These are phyloP conservation scores for Paracorniculantispora psalliotae DNA, from an alignment of 2,329 filamentous ascomycete species.

Conservation along the genomic window DNA sequence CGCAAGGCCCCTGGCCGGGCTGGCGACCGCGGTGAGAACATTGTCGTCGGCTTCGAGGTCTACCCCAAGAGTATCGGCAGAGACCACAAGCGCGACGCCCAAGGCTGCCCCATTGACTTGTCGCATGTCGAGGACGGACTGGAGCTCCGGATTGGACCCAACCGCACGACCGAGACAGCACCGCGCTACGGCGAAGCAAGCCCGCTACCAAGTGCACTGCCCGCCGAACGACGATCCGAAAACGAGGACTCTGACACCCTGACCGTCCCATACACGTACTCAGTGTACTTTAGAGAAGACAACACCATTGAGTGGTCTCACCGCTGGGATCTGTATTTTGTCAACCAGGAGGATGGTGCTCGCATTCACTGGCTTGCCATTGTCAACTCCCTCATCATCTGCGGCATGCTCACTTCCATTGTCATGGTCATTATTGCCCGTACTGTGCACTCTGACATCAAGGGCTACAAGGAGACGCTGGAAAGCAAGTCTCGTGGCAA, in stretches of 20 bases:
- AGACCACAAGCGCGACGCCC: slow-evolving; percentile 51
- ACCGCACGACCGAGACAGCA: slow-evolving; percentile 46
- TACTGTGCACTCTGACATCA: slow-evolving; percentile 75
- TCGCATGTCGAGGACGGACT: slow-evolving; percentile 59
- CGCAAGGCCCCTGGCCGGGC: slow-evolving; percentile 64
- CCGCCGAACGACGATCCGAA: slow-evolving; percentile 45
- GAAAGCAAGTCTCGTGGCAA: slow-evolving; percentile 62
- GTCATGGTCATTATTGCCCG: slow-evolving; percentile 77
- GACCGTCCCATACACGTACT: slow-evolving; percentile 80
- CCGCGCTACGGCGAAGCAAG: slow-evolving; percentile 44
- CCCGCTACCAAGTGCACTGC: slow-evolving; percentile 57
- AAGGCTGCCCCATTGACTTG: slow-evolving; percentile 64
- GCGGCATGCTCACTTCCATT: slow-evolving; percentile 69
- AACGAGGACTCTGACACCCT: slow-evolving; percentile 61
- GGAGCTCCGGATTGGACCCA: slow-evolving; percentile 62
- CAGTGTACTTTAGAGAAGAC: slow-evolving; percentile 84
- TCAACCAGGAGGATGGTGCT: slow-evolving; percentile 75
- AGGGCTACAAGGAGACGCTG: slow-evolving; percentile 61
- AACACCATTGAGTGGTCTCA: slow-evolving; percentile 74
- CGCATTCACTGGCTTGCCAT: slow-evolving; percentile 87
- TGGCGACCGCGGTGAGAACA: slow-evolving; percentile 66
- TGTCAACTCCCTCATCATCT: slow-evolving; percentile 80
- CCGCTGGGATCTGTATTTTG: slow-evolving; percentile 86
- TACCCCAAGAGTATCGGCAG: slow-evolving; percentile 78
- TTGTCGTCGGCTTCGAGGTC: slow-evolving; percentile 84